Conservation (phyloP, 2,329 filamentous ascomycete species). For the Trichoderma hamatum region DNA sequence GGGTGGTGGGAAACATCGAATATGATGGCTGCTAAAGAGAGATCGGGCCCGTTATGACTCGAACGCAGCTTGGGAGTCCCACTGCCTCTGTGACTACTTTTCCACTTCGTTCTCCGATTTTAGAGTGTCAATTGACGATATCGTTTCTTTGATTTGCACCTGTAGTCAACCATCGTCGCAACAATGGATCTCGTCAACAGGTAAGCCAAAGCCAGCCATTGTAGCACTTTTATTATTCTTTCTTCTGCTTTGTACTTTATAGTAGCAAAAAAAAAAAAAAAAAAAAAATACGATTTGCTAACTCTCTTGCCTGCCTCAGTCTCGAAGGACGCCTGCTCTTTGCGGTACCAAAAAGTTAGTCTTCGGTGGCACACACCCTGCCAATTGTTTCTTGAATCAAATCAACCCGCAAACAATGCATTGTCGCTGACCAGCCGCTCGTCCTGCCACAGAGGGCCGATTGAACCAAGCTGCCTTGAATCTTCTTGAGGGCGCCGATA, state of each 20-base stretch:
- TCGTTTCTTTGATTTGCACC: not conserved
- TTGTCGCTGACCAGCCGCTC: slow-evolving; percentile 29
- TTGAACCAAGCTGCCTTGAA: slow-evolving; percentile 87
- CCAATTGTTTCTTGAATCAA: not conserved
- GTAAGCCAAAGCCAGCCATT: slow-evolving; percentile 45
- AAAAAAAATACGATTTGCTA: not conserved
- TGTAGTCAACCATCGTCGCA: not conserved
- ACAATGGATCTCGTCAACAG: slow-evolving; percentile 65
- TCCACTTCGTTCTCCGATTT: not conserved
- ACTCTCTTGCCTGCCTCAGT: slow-evolving; percentile 48
- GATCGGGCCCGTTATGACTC: slow-evolving; percentile 3
- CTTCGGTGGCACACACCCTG: not conserved
- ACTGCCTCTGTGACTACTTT: slow-evolving; percentile 1
- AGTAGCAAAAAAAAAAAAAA: too few species aligned
- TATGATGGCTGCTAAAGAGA: not conserved
- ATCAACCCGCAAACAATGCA: not conserved
- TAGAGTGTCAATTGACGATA: not conserved
- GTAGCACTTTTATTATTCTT: not conserved
- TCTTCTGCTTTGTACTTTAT: not conserved
- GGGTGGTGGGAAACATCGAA: not conserved
- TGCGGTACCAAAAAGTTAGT: slow-evolving; percentile 86
- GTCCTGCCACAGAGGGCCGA: slow-evolving; percentile 71
- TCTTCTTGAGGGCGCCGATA: slow-evolving; percentile 89
- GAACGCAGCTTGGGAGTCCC: slow-evolving; percentile 3
- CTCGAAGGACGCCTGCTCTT: slow-evolving; percentile 92